Conservation (phyloP, 176 grass and related monocot species). For the Juncus inflexus region DNA sequence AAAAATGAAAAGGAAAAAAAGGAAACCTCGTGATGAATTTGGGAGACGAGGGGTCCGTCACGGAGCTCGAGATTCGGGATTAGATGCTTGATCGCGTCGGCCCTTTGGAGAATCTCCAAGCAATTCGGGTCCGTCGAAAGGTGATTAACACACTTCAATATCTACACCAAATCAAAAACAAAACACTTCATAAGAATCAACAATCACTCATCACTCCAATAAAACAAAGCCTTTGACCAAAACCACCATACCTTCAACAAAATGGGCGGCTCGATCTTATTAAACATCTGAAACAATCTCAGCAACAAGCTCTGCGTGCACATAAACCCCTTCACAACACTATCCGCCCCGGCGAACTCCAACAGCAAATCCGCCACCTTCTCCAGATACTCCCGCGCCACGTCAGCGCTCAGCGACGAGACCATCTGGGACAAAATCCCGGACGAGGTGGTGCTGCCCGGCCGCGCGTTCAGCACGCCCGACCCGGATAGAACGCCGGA, state of each 20-base stretch:
- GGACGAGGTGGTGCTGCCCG: slow-evolving; percentile 94
- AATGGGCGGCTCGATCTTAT: slow-evolving; percentile 91
- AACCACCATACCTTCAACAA: slow-evolving; percentile 62
- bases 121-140: slow-evolving; percentile 95
- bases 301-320: slow-evolving; percentile 73
- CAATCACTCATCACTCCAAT: slow-evolving; percentile 11
- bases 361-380: slow-evolving; percentile 96
- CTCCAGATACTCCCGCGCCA: slow-evolving; percentile 87
- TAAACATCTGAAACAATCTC: slow-evolving; percentile 98
- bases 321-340: slow-evolving; percentile 79
- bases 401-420: slow-evolving; percentile 82
- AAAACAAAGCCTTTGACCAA: neutral
- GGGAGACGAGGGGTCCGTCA: slow-evolving; percentile 78
- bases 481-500: slow-evolving; percentile 98
- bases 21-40: slow-evolving; percentile 86
- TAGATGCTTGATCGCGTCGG: slow-evolving; percentile 97
- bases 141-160: slow-evolving; percentile 96
- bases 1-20: too few relatives aligned
- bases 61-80: slow-evolving; percentile 97
- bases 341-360: slow-evolving; percentile 92
- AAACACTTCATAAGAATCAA: neutral
- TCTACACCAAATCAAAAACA: slow-evolving; percentile 41
- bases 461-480: slow-evolving; percentile 95
- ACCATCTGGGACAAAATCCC: slow-evolving; percentile 91
- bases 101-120: slow-evolving; percentile 89